These are phyloP conservation scores for Sindora glabra DNA, from an alignment of 306 rosid species.

Conservation along the genomic window DNA sequence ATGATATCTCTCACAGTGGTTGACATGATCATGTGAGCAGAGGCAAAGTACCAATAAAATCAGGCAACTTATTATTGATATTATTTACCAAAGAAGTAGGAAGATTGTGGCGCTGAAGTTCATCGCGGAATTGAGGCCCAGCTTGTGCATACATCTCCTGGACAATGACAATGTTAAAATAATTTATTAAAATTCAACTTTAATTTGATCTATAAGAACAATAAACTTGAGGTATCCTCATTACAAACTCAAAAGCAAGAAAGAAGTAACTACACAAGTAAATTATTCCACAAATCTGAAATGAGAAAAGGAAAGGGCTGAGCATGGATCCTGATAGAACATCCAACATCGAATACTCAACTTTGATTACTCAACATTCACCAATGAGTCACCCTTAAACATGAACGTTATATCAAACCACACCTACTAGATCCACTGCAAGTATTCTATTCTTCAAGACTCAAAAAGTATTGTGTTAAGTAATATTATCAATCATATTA, in stretches of 20 bases:
- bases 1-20: background rate
- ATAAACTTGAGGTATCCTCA: too few species aligned
- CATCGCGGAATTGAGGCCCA: conserved; percentile 91
- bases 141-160: conserved; percentile 98
- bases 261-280: too few species aligned
- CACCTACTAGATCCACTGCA: background rate
- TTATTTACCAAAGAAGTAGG: conserved; percentile 71
- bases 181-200: background rate
- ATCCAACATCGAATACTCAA: too few species aligned
- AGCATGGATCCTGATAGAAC: too few species aligned
- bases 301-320: too few species aligned
- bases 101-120: conserved; percentile 84
- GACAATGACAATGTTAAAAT: conserved; percentile 7
- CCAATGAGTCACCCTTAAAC: background rate
- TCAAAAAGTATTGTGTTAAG: background rate
- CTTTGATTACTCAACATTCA: background rate
- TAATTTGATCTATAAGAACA: conserved; percentile 4
- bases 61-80: conserved; percentile 2
- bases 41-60: conserved; percentile 6
- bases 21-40: conserved; percentile 9
- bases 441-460: conserved; percentile 13
- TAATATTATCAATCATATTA: conserved; percentile 1
- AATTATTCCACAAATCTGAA: too few species aligned
- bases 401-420: conserved; percentile 17
- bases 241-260: too few species aligned